Conservation (phyloP, 352 stramenopile species). For the Thalassiosira ordinaria region DNA sequence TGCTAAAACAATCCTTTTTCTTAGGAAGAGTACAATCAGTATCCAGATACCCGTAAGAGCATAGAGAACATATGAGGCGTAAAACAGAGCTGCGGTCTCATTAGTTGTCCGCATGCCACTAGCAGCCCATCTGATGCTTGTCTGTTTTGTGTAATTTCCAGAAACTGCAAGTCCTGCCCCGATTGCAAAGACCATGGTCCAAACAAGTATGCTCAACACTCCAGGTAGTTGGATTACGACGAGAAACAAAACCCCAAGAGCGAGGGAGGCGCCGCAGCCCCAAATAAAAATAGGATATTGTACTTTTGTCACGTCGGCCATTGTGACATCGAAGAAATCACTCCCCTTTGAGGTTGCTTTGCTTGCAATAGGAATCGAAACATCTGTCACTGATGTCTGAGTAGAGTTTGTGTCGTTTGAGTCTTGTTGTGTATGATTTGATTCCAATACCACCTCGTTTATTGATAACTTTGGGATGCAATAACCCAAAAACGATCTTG, state of each 20-base stretch:
- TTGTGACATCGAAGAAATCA: conserved; percentile 35
- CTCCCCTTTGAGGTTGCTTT: conserved; percentile 24
- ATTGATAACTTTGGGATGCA: conserved; percentile 31
- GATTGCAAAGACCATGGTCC: conserved; percentile 72
- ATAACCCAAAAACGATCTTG: conserved; percentile 46
- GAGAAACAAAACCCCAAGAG: conserved; percentile 84
- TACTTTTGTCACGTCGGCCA: conserved; percentile 77
- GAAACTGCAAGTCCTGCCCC: conserved; percentile 60
- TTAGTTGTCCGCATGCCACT: too few relatives aligned
- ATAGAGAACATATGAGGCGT: conserved; percentile 71
- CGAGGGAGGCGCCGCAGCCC: conserved; percentile 76
- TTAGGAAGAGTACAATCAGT: conserved; percentile 83
- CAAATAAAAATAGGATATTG: conserved; percentile 82
- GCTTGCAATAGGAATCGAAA: conserved; percentile 23
- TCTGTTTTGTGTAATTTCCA: conserved; percentile 58
- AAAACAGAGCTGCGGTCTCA: conserved; percentile 42
- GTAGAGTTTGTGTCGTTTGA: conserved; percentile 10
- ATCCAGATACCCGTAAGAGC: conserved; percentile 69
- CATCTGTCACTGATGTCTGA: conserved; percentile 6
- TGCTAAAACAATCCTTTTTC: conserved; percentile 83
- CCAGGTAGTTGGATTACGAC: conserved; percentile 82
- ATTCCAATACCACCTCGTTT: conserved; percentile 21
- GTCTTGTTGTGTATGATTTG: conserved; percentile 4
- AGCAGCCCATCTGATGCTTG: conserved; percentile 50
- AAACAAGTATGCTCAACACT: conserved; percentile 84